phyloP scores from a whole-genome alignment of 108 stramenopile species.

The Hondaea fermentalgiana region DNA sequence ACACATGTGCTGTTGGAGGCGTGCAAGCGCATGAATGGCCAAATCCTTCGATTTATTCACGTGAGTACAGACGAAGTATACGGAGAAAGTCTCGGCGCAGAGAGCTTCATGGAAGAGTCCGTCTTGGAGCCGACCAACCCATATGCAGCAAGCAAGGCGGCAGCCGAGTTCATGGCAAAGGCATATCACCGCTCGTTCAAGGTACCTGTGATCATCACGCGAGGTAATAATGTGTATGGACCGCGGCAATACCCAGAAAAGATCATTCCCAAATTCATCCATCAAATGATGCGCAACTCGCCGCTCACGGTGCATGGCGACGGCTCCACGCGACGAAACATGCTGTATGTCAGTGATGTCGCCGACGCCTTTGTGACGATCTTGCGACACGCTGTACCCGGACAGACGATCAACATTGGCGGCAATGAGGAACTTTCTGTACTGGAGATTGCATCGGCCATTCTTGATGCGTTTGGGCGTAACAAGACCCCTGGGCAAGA shows the following conservation, averaged over 20 bases:
- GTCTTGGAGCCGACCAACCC: conserved; percentile 80
- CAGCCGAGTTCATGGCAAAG: conserved; percentile 94
- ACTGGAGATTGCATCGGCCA: conserved; percentile 65
- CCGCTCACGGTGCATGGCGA: conserved; percentile 91
- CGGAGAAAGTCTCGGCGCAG: conserved; percentile 86
- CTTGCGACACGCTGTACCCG: conserved; percentile 78
- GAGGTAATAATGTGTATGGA: conserved; percentile 98
- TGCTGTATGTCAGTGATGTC: conserved; percentile 90
- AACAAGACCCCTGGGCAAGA: neutral
- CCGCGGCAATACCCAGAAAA: conserved; percentile 99
- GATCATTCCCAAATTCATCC: conserved; percentile 96
- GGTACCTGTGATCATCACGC: conserved; percentile 80
- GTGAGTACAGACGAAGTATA: conserved; percentile 97
- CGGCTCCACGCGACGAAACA: conserved; percentile 90
- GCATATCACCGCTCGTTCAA: conserved; percentile 64
- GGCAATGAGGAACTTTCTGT: conserved; percentile 82
- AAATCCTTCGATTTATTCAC: conserved; percentile 85
- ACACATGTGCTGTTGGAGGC: conserved; percentile 96
- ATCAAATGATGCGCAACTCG: conserved; percentile 77
- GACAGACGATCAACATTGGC: conserved; percentile 94
- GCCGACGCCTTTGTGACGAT: conserved; percentile 89
- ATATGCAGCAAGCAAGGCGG: conserved; percentile 97
- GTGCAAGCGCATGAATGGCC: conserved; percentile 64
- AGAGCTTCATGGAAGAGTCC: conserved; percentile 31
- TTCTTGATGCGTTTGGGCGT: conserved; percentile 68